Evolutionary conservation across 768 basidiomycete species (phyloP), one percentile per base, ranked within the genome.

Genomic region (Tulasnella sp.): DNA sequence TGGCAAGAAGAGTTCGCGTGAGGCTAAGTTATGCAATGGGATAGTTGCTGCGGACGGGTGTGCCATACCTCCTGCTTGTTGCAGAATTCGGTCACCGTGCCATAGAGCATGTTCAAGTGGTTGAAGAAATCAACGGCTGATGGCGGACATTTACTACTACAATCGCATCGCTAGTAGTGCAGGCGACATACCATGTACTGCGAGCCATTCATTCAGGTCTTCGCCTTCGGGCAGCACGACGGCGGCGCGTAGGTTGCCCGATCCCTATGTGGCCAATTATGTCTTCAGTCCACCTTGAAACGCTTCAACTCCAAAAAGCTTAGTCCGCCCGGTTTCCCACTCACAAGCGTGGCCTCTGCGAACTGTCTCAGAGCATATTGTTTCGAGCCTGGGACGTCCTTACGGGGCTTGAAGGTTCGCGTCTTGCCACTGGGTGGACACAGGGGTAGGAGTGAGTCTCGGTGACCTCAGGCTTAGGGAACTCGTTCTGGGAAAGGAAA

Each of bases 61-160:
- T 37, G 75, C 82, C 87, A 80, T 81, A 93, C 96, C 88, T 97
- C 95, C 81, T 96, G 90, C 12, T 91, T 88, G 22, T 93, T 98
- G 83, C 97, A 99, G 82, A 99, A 99, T 84, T 99, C 97, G 1
- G 97, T 97, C 31, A 99, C 90, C 12, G 96, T 97, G 14, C 97
- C 97, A 81, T 99, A 99, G 25, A 99, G 86, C 97, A 99, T 99
- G 83, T 99, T 99, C 79, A 99, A 84, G 82, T 99, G 97, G 82
- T 99, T 99, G 87, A 99, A 99, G 85, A 99, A 99, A 83, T 99
- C 97, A 77, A 99, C 97, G 38, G 95, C 97, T 99, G 80, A 69
- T 22, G 36, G 15, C 37, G 64, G 38, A 69, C 36, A 7, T 40
- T n/a, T 11, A 42, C 25, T 37, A 67, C 11, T 6, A 19, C 15